Evolutionary conservation across 306 rosid species (phyloP).

Genomic region (Trifolium subterraneum): DNA sequence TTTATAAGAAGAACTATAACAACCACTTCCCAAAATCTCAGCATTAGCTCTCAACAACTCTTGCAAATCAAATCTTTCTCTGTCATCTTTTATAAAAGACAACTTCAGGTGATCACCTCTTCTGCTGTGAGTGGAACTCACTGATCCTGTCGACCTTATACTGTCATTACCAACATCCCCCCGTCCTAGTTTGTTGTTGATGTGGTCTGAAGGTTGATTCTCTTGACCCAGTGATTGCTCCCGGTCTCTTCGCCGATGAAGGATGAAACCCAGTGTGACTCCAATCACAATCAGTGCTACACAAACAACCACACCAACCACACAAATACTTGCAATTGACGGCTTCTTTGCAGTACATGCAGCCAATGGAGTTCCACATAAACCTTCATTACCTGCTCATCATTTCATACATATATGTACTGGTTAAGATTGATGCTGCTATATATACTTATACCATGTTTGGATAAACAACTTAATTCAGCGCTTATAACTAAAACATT

Average conservation of each 20-base stretch:
- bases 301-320: conserved; percentile 52
- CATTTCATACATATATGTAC: not conserved
- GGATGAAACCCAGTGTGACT: conserved; percentile 47
- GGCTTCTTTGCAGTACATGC: conserved; percentile 46
- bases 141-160: conserved; percentile 41
- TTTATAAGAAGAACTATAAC: conserved; percentile 87
- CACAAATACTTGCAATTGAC: conserved; percentile 42
- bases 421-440: conserved; percentile 25
- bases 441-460: not conserved
- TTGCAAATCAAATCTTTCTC: conserved; percentile 71
- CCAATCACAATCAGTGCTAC: conserved; percentile 53
- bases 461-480: not conserved
- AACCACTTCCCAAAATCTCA: conserved; percentile 87
- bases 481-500: not conserved
- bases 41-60: conserved; percentile 90
- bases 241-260: conserved; percentile 42
- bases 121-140: conserved; percentile 42
- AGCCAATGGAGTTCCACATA: conserved; percentile 76
- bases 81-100: conserved; percentile 64
- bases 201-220: conserved; percentile 37
- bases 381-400: conserved; percentile 64
- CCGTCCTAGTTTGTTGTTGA: conserved; percentile 23
- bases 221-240: conserved; percentile 34
- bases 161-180: conserved; percentile 15
- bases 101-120: conserved; percentile 59